A percentile compares a stretch with the other conserved stretches of the same genome.
Conservation (phyloP, 1,284 basidiomycete genomes). For the Rhodotorula sp. region DNA sequence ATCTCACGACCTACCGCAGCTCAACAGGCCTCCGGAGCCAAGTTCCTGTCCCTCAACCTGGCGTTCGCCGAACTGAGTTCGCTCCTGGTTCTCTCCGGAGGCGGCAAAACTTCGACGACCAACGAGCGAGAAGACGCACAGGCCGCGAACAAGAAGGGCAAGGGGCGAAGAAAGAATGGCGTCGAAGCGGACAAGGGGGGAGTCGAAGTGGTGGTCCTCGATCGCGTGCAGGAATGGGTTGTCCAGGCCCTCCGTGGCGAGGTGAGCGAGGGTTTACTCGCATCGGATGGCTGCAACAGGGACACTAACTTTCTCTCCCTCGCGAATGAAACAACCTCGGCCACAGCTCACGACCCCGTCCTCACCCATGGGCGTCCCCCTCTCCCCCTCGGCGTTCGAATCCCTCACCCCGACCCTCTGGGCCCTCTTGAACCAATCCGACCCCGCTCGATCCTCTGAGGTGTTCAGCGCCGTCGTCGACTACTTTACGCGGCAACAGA, state of each 20-base stretch:
- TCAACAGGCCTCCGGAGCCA: conserved; percentile 43
- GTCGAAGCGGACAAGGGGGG: conserved; percentile 15
- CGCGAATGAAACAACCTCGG: background rate
- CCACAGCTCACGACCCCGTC: conserved; percentile 38
- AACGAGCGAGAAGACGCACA: no score
- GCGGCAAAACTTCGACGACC: background rate
- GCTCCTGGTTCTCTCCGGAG: conserved; percentile 56
- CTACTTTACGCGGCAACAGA: conserved; percentile 10
- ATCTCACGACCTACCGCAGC: background rate
- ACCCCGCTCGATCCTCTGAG: background rate
- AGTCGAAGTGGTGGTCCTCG: conserved; percentile 51
- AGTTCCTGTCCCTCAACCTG: conserved; percentile 68
- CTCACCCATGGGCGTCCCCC: conserved; percentile 53
- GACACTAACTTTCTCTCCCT: background rate
- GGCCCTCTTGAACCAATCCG: conserved; percentile 63
- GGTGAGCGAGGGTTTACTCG: conserved; percentile 46
- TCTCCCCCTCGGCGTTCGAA: conserved; percentile 64
- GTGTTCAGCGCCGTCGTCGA: conserved; percentile 24
- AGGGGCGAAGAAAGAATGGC: conserved; percentile 42
- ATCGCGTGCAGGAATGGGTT: conserved; percentile 68
- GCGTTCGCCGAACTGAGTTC: conserved; percentile 71
- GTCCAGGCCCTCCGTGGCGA: conserved; percentile 62
- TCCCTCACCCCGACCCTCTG: conserved; percentile 61
- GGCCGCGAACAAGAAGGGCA: conserved; percentile 42
- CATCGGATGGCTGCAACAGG: background rate